A percentile compares a stretch with the other conserved stretches of the same genome.
phyloP scores from a whole-genome alignment of 148 eudicot species.

The Polygonum aviculare region DNA sequence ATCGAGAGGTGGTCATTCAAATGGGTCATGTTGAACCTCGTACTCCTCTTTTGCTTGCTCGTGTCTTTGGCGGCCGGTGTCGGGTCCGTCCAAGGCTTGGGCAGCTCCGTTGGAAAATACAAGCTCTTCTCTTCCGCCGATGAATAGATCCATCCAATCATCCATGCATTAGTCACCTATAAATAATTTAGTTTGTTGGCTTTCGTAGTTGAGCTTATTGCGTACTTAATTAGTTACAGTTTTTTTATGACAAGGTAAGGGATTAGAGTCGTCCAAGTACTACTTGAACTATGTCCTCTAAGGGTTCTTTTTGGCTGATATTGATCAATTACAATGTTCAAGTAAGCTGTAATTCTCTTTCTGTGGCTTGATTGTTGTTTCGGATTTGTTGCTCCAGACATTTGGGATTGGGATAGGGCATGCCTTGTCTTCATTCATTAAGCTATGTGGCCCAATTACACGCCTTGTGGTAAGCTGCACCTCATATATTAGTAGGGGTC shows the following conservation, averaged over 20 bases:
- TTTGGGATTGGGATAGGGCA: slow-evolving; percentile 65
- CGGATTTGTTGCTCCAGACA: slow-evolving; percentile 50
- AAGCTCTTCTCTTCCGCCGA: too few species aligned
- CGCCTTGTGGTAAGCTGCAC: slow-evolving; percentile 77
- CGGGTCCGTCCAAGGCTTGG: slow-evolving; percentile 26
- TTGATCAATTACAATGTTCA: not conserved
- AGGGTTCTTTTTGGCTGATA: not conserved
- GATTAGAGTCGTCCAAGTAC: too few species aligned
- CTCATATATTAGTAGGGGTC: not conserved
- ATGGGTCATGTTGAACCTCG: slow-evolving; percentile 23
- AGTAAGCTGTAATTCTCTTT: not conserved
- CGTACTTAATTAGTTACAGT: too few species aligned
- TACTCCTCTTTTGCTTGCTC: slow-evolving; percentile 18
- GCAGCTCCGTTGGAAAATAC: not conserved
- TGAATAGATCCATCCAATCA: too few species aligned
- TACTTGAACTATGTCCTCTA: not conserved
- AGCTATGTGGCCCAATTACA: slow-evolving; percentile 98
- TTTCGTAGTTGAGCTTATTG: too few species aligned
- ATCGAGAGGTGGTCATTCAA: slow-evolving; percentile 15
- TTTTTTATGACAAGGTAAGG: too few species aligned
- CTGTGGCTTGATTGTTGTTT: slow-evolving; percentile 14
- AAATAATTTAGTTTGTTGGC: too few species aligned
- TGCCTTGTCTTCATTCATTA: slow-evolving; percentile 93
- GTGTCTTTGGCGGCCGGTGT: slow-evolving; percentile 24
- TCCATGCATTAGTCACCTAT: too few species aligned